Evolutionary conservation across 371 early-diverging fungal species (phyloP).

Genomic region (Saksenaea oblongispora): DNA sequence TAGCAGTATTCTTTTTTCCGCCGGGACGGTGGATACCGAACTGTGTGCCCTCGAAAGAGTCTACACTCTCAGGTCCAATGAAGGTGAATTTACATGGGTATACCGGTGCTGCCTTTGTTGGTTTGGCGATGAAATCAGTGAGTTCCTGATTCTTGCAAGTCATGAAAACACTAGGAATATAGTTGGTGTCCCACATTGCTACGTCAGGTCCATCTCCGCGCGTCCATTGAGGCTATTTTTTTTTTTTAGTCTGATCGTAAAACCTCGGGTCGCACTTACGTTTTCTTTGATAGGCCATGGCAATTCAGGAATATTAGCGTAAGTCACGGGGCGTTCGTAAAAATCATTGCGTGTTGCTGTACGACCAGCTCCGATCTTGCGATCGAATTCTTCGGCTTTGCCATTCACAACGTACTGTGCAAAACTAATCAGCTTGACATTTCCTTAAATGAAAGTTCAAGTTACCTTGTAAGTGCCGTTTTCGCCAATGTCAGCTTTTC

Average conservation of each 20-base stretch:
- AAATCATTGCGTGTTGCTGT: constrained; percentile 52
- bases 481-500: constrained; percentile 37
- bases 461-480: constrained; percentile 45
- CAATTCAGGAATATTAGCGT: constrained; percentile 54
- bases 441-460: neutral
- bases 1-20: constrained; percentile 58
- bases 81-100: constrained; percentile 39
- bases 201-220: constrained; percentile 33
- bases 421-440: neutral
- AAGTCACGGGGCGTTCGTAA: constrained; percentile 49
- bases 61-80: constrained; percentile 44
- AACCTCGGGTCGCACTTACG: constrained; percentile 15
- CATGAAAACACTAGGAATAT: constrained; percentile 52
- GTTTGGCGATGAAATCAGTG: constrained; percentile 4
- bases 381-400: constrained; percentile 45
- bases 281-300: constrained; percentile 48
- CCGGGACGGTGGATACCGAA: constrained; percentile 59
- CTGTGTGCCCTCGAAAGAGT: constrained; percentile 27
- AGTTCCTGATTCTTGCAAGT: constrained; percentile 31
- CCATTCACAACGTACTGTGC: constrained; percentile 49
- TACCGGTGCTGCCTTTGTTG: neutral
- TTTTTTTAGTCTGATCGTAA: constrained; percentile 2
- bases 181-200: constrained; percentile 53
- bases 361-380: constrained; percentile 32
- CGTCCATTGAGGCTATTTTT: constrained; percentile 53